phyloP scores from a whole-genome alignment of 495 filamentous ascomycete genomes.

The Penicillium alfredii region DNA sequence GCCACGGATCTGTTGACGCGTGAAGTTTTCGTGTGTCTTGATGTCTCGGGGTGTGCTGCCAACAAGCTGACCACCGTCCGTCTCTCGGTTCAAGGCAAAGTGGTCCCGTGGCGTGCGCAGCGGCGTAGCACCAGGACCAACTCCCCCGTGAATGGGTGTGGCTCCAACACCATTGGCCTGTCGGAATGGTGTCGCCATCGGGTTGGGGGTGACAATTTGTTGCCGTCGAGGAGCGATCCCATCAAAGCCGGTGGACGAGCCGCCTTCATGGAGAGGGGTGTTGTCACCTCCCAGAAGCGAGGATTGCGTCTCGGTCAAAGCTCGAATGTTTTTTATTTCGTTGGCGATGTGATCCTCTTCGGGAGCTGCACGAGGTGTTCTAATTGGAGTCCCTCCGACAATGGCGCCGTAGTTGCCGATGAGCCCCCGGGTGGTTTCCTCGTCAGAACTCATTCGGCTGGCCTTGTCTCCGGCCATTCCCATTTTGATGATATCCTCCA shows the following conservation, averaged over 20 bases:
- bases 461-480: conserved; percentile 89
- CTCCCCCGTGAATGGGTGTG: conserved; percentile 57
- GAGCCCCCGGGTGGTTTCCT: conserved; percentile 81
- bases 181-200: conserved; percentile 85
- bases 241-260: conserved; percentile 81
- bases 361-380: conserved; percentile 83
- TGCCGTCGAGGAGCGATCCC: conserved; percentile 76
- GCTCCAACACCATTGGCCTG: conserved; percentile 61
- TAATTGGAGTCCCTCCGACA: conserved; percentile 77
- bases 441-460: conserved; percentile 64
- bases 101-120: conserved; percentile 87
- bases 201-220: conserved; percentile 83
- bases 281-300: conserved; percentile 93
- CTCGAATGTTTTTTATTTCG: conserved; percentile 90
- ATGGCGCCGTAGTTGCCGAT: conserved; percentile 78
- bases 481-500: conserved; percentile 99
- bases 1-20: conserved; percentile 58
- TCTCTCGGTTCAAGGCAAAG: conserved; percentile 73
- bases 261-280: conserved; percentile 75
- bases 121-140: conserved; percentile 71
- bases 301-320: conserved; percentile 92
- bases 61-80: conserved; percentile 54
- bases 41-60: conserved; percentile 74
- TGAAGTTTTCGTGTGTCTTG: conserved; percentile 63
- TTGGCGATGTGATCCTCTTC: conserved; percentile 95